These are phyloP conservation scores for Ramaria rubella DNA, from an alignment of 768 basidiomycete genomes.

Conservation along the genomic window DNA sequence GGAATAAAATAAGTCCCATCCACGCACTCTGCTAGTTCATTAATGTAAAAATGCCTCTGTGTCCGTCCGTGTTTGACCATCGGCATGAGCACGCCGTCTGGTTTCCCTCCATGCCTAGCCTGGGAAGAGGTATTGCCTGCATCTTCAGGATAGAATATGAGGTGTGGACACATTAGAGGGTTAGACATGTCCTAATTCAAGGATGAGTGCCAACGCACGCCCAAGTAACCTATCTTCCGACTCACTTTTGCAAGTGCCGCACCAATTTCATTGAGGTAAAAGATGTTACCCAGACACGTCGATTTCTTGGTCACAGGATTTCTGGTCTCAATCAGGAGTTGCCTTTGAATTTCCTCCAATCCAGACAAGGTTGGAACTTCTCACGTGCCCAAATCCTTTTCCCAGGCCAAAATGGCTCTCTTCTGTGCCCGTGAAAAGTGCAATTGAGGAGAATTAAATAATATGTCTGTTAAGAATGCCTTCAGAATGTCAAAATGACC, in stretches of 20 bases:
- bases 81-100: conserved; percentile 19
- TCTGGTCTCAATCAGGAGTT: conserved; percentile 11
- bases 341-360: conserved; percentile 20
- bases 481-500: not conserved
- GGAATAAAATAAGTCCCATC: conserved; percentile 17
- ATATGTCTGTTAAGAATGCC: not conserved
- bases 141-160: conserved; percentile 22
- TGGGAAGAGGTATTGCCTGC: conserved; percentile 11
- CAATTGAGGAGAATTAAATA: not conserved
- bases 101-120: conserved; percentile 23
- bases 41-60: conserved; percentile 18
- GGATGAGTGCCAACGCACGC: not conserved
- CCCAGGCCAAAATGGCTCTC: not conserved
- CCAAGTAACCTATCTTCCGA: no score
- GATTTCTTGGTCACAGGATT: conserved; percentile 15
- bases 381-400: conserved; percentile 20
- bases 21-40: conserved; percentile 17
- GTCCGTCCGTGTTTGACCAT: conserved; percentile 16
- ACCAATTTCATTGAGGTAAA: conserved; percentile 24
- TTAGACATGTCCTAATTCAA: not conserved
- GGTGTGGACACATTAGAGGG: not conserved
- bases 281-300: conserved; percentile 24
- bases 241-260: conserved; percentile 19
- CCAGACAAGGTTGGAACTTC: conserved; percentile 26
- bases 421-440: not conserved